Evolutionary conservation across 2,329 filamentous ascomycete species (phyloP).

Genomic region (Monosporascus cannonballus): DNA sequence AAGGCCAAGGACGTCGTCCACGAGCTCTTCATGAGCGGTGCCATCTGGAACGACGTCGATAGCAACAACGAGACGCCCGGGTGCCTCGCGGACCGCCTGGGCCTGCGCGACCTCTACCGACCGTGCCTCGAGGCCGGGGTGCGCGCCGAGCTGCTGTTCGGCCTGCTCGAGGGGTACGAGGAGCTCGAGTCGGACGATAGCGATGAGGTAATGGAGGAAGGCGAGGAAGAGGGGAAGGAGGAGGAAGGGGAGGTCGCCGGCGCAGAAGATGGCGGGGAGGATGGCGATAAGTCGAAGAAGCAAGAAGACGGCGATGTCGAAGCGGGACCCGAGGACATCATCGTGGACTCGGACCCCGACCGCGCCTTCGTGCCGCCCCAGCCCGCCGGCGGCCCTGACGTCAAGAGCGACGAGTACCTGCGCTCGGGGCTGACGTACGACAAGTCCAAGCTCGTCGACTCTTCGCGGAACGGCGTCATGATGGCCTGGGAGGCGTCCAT

Average conservation of each 20-base stretch:
- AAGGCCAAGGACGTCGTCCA: slow-evolving; percentile 62
- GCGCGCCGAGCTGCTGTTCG: slow-evolving; percentile 80
- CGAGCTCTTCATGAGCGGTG: slow-evolving; percentile 77
- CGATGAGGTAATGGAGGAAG: slow-evolving; percentile 32
- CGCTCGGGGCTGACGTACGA: slow-evolving; percentile 60
- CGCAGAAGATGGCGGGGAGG: slow-evolving; percentile 24
- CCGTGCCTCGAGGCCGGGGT: slow-evolving; percentile 86
- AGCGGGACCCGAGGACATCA: slow-evolving; percentile 15
- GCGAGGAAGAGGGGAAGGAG: slow-evolving; percentile 26
- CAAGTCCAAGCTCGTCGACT: slow-evolving; percentile 63
- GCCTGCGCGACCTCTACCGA: slow-evolving; percentile 66
- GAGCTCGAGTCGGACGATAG: slow-evolving; percentile 55
- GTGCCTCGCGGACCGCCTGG: slow-evolving; percentile 70
- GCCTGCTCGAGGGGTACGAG: slow-evolving; percentile 76
- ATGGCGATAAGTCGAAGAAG: slow-evolving; percentile 8
- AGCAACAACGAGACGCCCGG: slow-evolving; percentile 82
- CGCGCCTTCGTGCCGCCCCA: slow-evolving; percentile 30
- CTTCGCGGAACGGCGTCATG: slow-evolving; percentile 79
- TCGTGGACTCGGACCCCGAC: slow-evolving; percentile 18
- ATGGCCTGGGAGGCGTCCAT: slow-evolving; percentile 89
- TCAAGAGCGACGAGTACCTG: slow-evolving; percentile 64
- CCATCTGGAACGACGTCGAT: slow-evolving; percentile 97
- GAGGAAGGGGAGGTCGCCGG: slow-evolving; percentile 20
- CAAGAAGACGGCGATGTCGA: slow-evolving; percentile 14
- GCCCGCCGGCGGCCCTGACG: slow-evolving; percentile 31